Evolutionary conservation across 2,329 filamentous ascomycete genomes (phyloP).

Genomic region (Neurospora crassa): DNA sequence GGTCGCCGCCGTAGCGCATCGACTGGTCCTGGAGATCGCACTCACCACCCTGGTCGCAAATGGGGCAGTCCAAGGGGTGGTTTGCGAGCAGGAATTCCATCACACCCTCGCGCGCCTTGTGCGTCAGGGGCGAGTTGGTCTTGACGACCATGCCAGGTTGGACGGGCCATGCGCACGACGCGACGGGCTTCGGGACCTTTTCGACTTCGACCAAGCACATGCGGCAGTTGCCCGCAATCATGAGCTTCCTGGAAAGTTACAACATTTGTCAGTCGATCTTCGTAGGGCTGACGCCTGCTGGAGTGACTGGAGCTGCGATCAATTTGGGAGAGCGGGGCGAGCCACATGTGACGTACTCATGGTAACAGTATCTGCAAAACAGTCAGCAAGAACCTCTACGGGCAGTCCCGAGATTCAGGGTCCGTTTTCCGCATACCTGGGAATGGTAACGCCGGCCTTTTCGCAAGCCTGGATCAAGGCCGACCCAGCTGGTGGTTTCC

Average conservation of each 20-base stretch:
- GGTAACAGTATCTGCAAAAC: conserved; percentile 79
- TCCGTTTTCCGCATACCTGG: conserved; percentile 49
- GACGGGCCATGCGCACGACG: conserved; percentile 97
- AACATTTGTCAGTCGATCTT: neutral
- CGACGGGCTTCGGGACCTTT: conserved; percentile 89
- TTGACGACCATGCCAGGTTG: conserved; percentile 99
- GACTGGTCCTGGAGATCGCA: conserved; percentile 99
- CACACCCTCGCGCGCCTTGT: conserved; percentile 96
- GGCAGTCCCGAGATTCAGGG: neutral
- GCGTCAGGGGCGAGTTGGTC: conserved; percentile 89
- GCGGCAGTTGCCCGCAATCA: conserved; percentile 98
- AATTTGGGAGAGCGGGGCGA: conserved; percentile 17
- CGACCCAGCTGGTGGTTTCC: conserved; percentile 60
- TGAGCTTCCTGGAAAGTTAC: conserved; percentile 61
- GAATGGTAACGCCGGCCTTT: conserved; percentile 85
- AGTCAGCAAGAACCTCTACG: conserved; percentile 21
- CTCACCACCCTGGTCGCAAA: conserved; percentile 98
- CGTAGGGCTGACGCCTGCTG: neutral
- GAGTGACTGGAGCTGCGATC: conserved; percentile 29
- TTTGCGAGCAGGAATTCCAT: conserved; percentile 99
- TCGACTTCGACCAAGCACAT: conserved; percentile 99
- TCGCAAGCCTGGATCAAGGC: conserved; percentile 98
- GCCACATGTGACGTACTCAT: conserved; percentile 59
- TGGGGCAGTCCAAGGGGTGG: conserved; percentile 90
- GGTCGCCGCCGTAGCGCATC: conserved; percentile 94